Evolutionary conservation across 805 yeast species (phyloP).

Genomic region (Candida vartiovaarae): DNA sequence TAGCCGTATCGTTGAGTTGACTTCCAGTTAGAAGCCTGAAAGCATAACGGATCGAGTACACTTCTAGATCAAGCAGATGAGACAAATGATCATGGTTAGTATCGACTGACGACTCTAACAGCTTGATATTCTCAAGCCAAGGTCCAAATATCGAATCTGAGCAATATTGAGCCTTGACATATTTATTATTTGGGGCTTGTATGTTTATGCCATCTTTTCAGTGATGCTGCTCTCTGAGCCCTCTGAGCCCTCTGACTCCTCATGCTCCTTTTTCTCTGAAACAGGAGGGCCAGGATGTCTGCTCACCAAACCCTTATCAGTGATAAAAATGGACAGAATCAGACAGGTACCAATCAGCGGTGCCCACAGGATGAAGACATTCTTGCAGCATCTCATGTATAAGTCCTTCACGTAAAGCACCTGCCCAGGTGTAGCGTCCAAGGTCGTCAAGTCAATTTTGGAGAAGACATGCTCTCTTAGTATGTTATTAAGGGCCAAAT

Average conservation of each 20-base stretch:
- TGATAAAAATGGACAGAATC: slow-evolving; percentile 8
- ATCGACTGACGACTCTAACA: no score
- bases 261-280: neutral
- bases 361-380: slow-evolving; percentile 16
- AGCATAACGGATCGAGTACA: no score
- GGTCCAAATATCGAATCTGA: no score
- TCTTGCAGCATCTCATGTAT: slow-evolving; percentile 13
- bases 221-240: neutral
- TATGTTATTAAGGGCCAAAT: slow-evolving; percentile 5
- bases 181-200: no score
- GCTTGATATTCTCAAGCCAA: no score
- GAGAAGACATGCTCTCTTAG: slow-evolving; percentile 14
- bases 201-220: no score
- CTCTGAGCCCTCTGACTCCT: neutral
- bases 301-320: slow-evolving; percentile 14
- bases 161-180: no score
- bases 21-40: no score
- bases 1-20: no score
- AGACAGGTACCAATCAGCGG: slow-evolving; percentile 13
- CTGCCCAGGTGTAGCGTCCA: slow-evolving; percentile 6
- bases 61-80: no score
- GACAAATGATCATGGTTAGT: no score
- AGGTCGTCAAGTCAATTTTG: slow-evolving; percentile 7
- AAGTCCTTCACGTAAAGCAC: slow-evolving; percentile 9
- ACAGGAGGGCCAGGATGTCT: neutral